Evolutionary conservation across 2,329 filamentous ascomycete species (phyloP), one percentile per base, ranked within the genome.

Genomic region (Geoglossum cookeanum): DNA sequence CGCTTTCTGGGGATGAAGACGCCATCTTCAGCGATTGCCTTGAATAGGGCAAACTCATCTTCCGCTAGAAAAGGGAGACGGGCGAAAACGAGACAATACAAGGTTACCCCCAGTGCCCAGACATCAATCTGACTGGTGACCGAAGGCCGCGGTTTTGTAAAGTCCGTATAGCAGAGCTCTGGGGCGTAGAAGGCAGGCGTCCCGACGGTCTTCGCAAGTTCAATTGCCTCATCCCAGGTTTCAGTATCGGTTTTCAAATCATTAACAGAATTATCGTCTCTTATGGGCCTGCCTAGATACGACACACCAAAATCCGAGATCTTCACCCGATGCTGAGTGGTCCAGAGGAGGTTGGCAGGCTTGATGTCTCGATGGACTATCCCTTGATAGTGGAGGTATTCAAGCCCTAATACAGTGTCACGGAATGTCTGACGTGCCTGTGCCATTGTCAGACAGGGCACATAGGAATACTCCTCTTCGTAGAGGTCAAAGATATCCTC

Each of bases 281-380:
- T 79, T 58, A 90, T 85, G 1, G 88, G 88, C 55, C 88, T 82
- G 32, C 92, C 92, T 61, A 98, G 87, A 69, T 97, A 98, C 0
- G 92, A 98, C 1, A 98, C 92, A 35, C 92, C 92, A 72, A 98
- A 98, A 66, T 98, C 92, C 4, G 92, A 97, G 60, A 98, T 98
- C 74, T 98, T 98, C 65, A 96, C 87, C 13, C 84, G 82, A 63
- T 90, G 83, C 61, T 89, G 84, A 63, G 75, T 82, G 55, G 88
- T 94, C 74, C 91, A 89, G 5, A 98, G 75, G 5, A 98, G 76
- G 67, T 97, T 97, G 42, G 91, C 90, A 1, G 86, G 86, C 66
- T 90, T 91, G 68, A 91, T 90, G 65, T 91, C 86, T 55, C 86
- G 80, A 65, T 91, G 86, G 30, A 90, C 85, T 49, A 91, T 86